phyloP scores from a whole-genome alignment of 2,329 filamentous ascomycete genomes.

The Microcyclosporella mali region DNA sequence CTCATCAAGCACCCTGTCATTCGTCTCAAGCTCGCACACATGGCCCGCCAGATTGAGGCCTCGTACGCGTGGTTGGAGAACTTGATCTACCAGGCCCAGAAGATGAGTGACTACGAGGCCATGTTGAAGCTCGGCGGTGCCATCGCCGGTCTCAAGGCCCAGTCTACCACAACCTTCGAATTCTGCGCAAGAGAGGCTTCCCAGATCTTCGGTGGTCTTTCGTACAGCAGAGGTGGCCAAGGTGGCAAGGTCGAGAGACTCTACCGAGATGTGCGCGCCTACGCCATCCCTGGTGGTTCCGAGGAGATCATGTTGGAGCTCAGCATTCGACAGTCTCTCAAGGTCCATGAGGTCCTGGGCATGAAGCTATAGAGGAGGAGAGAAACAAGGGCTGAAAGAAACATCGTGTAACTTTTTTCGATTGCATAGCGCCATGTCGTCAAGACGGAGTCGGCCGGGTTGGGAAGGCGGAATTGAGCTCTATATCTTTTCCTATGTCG shows the following conservation, averaged over 20 bases:
- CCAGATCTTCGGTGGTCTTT: slow-evolving; percentile 94
- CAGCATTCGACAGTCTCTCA: slow-evolving; percentile 83
- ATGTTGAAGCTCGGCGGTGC: slow-evolving; percentile 94
- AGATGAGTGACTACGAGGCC: slow-evolving; percentile 89
- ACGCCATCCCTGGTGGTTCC: slow-evolving; percentile 86
- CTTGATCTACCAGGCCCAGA: slow-evolving; percentile 84
- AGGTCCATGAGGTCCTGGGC: slow-evolving; percentile 81
- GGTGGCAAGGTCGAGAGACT: slow-evolving; percentile 91
- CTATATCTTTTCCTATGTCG: no score
- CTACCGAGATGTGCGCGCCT: slow-evolving; percentile 91
- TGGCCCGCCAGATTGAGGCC: slow-evolving; percentile 96
- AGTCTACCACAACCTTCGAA: slow-evolving; percentile 90
- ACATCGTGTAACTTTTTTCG: not conserved
- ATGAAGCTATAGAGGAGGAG: slow-evolving; percentile 74
- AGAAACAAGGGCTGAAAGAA: not conserved
- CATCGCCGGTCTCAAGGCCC: slow-evolving; percentile 89
- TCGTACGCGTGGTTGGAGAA: slow-evolving; percentile 97
- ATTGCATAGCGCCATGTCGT: slow-evolving; percentile 1
- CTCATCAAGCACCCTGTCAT: slow-evolving; percentile 91
- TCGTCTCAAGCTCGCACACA: slow-evolving; percentile 83
- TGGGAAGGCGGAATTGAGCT: no score
- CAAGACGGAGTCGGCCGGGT: slow-evolving; percentile 2
- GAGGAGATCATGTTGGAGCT: slow-evolving; percentile 99
- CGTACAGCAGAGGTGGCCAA: slow-evolving; percentile 87
- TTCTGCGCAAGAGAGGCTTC: slow-evolving; percentile 94